Conservation (phyloP, 495 filamentous ascomycete genomes). For the Xylaria flabelliformis region DNA sequence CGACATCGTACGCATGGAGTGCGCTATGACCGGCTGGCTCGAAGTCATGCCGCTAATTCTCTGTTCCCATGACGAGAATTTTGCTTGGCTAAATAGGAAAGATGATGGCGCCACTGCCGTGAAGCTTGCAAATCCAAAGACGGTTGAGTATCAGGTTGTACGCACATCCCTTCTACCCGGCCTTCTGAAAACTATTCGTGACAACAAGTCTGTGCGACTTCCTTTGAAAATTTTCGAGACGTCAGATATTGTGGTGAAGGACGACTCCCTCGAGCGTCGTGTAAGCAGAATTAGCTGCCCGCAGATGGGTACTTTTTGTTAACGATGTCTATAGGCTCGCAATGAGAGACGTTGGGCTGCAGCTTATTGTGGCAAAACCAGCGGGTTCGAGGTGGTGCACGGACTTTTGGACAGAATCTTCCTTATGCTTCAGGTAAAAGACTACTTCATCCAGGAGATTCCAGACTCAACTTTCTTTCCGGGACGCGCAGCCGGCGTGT, state of each 20-base stretch:
- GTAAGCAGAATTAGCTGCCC: conserved; percentile 7
- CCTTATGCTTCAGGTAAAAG: conserved; percentile 81
- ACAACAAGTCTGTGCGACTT: conserved; percentile 89
- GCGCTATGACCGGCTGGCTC: conserved; percentile 93
- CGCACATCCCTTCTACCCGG: conserved; percentile 89
- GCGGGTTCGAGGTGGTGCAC: conserved; percentile 95
- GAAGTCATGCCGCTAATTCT: conserved; percentile 97
- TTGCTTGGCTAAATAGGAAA: conserved; percentile 89
- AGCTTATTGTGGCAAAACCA: conserved; percentile 94
- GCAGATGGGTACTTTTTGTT: background rate
- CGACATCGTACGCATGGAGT: conserved; percentile 89
- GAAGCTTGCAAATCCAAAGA: conserved; percentile 93
- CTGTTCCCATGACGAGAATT: conserved; percentile 99
- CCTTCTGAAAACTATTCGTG: conserved; percentile 90
- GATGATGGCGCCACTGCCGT: conserved; percentile 88
- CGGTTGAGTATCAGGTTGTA: conserved; percentile 94
- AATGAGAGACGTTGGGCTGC: conserved; percentile 96
- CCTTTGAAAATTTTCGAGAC: conserved; percentile 95
- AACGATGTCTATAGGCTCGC: conserved; percentile 56
- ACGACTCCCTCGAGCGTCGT: conserved; percentile 72
- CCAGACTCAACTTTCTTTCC: conserved; percentile 83
- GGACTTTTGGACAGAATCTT: conserved; percentile 91
- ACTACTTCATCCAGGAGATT: conserved; percentile 94
- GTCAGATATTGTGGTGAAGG: conserved; percentile 91
- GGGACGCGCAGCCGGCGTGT: conserved; percentile 85